Conservation (phyloP, 306 rosid species). For the Dryas alaskensis region DNA sequence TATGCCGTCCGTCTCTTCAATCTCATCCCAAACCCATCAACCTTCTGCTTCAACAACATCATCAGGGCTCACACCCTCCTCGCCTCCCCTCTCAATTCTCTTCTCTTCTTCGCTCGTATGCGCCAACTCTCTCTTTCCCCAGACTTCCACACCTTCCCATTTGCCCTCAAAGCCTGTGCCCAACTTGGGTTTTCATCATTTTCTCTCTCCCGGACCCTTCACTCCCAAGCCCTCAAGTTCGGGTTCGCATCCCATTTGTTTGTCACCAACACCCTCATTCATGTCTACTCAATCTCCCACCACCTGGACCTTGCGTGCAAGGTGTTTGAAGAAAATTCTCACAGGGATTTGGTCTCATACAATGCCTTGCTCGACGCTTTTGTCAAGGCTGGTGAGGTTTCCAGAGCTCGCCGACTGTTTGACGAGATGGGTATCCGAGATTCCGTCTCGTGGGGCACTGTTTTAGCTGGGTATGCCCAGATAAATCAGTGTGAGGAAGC, state of each 20-base stretch:
- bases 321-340: constrained; percentile 35
- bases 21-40: constrained; percentile 50
- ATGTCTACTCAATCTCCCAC: constrained; percentile 35
- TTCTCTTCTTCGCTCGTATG: constrained; percentile 44
- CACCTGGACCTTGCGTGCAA: constrained; percentile 36
- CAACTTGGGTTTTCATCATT: constrained; percentile 29
- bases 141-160: constrained; percentile 72
- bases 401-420: constrained; percentile 44
- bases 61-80: constrained; percentile 59
- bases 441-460: constrained; percentile 66
- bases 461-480: constrained; percentile 61
- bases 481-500: constrained; percentile 35
- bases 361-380: constrained; percentile 56
- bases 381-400: constrained; percentile 44
- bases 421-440: constrained; percentile 54
- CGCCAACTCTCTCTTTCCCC: constrained; percentile 55
- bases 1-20: constrained; percentile 53
- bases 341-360: constrained; percentile 50
- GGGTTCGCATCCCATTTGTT: constrained; percentile 45
- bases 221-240: constrained; percentile 51
- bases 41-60: constrained; percentile 66
- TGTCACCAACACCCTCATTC: constrained; percentile 48
- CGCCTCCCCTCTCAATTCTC: constrained; percentile 51
- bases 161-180: constrained; percentile 53
- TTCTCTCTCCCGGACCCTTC: constrained; percentile 43